These are phyloP conservation scores for Scorias spongiosa DNA, from an alignment of 2,329 filamentous ascomycete genomes.

Conservation along the genomic window DNA sequence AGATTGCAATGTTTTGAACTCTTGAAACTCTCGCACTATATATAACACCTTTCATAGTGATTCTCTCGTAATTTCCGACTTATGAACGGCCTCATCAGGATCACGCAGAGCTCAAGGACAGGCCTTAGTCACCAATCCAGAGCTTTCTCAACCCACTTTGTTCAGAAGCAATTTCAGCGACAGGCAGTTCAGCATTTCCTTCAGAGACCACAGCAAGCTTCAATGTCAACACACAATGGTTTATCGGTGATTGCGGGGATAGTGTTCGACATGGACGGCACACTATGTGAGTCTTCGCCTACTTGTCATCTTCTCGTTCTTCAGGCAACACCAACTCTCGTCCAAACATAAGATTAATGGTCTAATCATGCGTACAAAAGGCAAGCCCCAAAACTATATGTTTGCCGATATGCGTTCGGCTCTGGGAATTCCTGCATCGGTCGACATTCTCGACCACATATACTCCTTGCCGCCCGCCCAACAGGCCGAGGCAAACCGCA, in stretches of 20 bases:
- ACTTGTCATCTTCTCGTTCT: background rate
- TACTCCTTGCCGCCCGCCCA: conserved; percentile 53
- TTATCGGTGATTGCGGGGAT: conserved; percentile 34
- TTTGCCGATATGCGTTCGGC: conserved; percentile 70
- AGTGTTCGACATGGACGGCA: conserved; percentile 91
- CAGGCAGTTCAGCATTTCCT: too few species aligned
- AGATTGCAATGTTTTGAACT: too few species aligned
- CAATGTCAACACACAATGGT: too few species aligned
- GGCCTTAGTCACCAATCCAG: too few species aligned
- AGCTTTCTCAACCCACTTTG: too few species aligned
- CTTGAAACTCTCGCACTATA: too few species aligned
- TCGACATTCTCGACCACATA: conserved; percentile 84
- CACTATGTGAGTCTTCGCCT: conserved; percentile 47
- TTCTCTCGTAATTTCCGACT: too few species aligned
- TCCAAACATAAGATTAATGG: background rate
- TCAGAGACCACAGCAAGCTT: too few species aligned
- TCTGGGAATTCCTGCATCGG: conserved; percentile 53
- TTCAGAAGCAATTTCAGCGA: too few species aligned
- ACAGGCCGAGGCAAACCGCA: conserved; percentile 46
- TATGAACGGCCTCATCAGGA: too few species aligned
- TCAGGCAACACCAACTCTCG: conserved; percentile 3
- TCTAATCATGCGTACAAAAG: conserved; percentile 25
- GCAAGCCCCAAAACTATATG: conserved; percentile 90
- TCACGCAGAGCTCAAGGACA: too few species aligned
- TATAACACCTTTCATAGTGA: too few species aligned